Evolutionary conservation across 208 protist genomes (phyloP), one percentile per base, ranked within the genome.

Genomic region (Leishmania lainsoni): DNA sequence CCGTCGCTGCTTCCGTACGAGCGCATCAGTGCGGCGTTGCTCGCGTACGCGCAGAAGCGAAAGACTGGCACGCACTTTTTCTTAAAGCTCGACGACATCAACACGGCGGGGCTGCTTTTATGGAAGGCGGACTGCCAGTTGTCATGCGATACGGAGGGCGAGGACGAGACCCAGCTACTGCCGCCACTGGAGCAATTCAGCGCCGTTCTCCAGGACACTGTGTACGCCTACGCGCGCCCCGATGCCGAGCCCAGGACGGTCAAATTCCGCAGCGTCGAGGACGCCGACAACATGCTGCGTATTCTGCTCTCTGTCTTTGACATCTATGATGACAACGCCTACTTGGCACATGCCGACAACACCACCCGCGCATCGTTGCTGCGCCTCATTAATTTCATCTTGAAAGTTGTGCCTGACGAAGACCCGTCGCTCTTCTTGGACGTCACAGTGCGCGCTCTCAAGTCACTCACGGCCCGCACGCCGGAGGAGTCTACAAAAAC

Each of bases 371-470:
- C 83, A 52, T 80, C 89, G 58, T 89, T 98, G 54, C 81, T 97
- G 32, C 88, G 90, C 26, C 85, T 93, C 65, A 82, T 98, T 61
- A 89, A 90, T 68, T 96, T 97, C 80, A 87, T 98, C 35, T 84
- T 98, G 45, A 97, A 96, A 78, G 91, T 97, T 26, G 93, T 97
- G 26, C 95, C 93, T 0, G 95, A 98, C 78, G 93, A 96, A 61
- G 93, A 98, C 78, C 93, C 95, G 61, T 87, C 91, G 56, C 89
- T 98, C 35, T 98, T 97, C 78, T 91, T 98, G 45, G 92, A 97
- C 58, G 90, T 90, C 65, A 89, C 89, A 9, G 89, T 98, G 16
- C 91, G 92, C 63, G 90, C 93, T 1, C 75, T 98, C 66, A 89
- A 91, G 83, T 85, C 91, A 12, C 81, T 98, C 69, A 93, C 93